Conservation (phyloP, 2,329 filamentous ascomycete species). For the Penicillium sp. region DNA sequence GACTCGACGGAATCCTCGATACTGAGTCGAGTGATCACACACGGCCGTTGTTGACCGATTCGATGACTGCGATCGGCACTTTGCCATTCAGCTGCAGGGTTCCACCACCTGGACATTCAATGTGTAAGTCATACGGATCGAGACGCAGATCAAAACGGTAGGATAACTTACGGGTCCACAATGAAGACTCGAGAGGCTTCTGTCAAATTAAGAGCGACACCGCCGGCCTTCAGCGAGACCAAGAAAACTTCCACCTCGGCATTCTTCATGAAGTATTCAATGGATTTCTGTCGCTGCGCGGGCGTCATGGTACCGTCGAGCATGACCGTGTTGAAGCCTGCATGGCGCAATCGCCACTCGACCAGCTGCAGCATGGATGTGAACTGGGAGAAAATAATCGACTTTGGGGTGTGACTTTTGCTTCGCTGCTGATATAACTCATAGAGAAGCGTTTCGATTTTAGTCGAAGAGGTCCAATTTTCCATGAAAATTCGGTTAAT, state of each 20-base stretch:
- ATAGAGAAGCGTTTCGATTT: constrained; percentile 94
- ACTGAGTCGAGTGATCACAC: constrained; percentile 86
- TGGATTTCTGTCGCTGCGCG: constrained; percentile 83
- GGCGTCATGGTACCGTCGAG: constrained; percentile 96
- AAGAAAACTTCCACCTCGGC: constrained; percentile 92
- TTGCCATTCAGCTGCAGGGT: constrained; percentile 99
- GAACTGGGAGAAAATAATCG: constrained; percentile 95
- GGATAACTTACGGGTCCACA: constrained; percentile 72
- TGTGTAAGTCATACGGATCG: constrained; percentile 23
- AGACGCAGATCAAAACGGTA: not conserved
- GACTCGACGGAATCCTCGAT: constrained; percentile 97
- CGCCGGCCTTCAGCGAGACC: constrained; percentile 91
- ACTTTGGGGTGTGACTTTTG: constrained; percentile 90
- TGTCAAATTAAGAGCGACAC: constrained; percentile 89
- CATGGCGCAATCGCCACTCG: constrained; percentile 90
- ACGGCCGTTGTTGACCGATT: constrained; percentile 89
- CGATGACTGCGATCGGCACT: constrained; percentile 90
- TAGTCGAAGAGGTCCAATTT: constrained; percentile 96
- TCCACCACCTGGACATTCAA: constrained; percentile 76
- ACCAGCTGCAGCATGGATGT: constrained; percentile 96
- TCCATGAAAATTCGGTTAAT: constrained; percentile 99
- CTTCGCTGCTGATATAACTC: constrained; percentile 87
- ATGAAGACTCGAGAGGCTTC: constrained; percentile 95
- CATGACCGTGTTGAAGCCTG: constrained; percentile 98
- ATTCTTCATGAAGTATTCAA: constrained; percentile 95